Conservation (phyloP, 805 yeast species). For the Metschnikowia picachoensis region DNA sequence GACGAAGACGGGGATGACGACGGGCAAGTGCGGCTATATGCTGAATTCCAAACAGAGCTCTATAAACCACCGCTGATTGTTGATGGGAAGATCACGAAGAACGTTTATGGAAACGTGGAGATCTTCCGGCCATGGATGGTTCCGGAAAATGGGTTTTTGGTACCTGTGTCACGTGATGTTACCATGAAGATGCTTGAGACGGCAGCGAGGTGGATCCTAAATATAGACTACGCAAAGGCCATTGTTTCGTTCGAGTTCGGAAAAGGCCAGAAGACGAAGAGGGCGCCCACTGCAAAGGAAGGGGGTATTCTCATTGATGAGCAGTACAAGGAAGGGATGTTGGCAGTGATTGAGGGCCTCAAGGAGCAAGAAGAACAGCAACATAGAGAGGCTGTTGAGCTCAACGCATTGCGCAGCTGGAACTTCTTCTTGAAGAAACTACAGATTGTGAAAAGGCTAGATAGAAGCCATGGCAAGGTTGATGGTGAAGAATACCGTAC, state of each 20-base stretch:
- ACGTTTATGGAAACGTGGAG: constrained; percentile 82
- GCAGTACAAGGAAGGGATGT: constrained; percentile 59
- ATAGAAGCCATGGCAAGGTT: constrained; percentile 46
- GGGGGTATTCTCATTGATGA: constrained; percentile 74
- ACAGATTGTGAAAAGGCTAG: constrained; percentile 44
- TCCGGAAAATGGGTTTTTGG: constrained; percentile 70
- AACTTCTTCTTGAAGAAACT: constrained; percentile 48
- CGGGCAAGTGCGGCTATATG: constrained; percentile 53
- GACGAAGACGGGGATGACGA: constrained; percentile 53
- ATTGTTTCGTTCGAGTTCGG: constrained; percentile 80
- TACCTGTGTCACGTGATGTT: constrained; percentile 25
- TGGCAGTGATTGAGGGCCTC: constrained; percentile 46
- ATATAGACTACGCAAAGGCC: constrained; percentile 81
- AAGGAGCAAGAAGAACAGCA: constrained; percentile 48
- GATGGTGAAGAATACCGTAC: constrained; percentile 9
- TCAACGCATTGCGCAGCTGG: constrained; percentile 53
- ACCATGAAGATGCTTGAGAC: constrained; percentile 50
- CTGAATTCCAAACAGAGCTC: constrained; percentile 71
- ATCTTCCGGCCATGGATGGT: constrained; percentile 75
- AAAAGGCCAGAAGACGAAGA: constrained; percentile 24
- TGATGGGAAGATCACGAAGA: constrained; percentile 68
- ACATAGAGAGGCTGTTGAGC: constrained; percentile 39
- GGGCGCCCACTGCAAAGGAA: constrained; percentile 54
- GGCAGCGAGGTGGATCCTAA: constrained; percentile 64
- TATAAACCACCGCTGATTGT: constrained; percentile 63